A percentile compares a stretch with the other conserved stretches of the same genome.
Conservation (phyloP, 768 basidiomycete genomes). For the Hirschioporus abietinus region DNA sequence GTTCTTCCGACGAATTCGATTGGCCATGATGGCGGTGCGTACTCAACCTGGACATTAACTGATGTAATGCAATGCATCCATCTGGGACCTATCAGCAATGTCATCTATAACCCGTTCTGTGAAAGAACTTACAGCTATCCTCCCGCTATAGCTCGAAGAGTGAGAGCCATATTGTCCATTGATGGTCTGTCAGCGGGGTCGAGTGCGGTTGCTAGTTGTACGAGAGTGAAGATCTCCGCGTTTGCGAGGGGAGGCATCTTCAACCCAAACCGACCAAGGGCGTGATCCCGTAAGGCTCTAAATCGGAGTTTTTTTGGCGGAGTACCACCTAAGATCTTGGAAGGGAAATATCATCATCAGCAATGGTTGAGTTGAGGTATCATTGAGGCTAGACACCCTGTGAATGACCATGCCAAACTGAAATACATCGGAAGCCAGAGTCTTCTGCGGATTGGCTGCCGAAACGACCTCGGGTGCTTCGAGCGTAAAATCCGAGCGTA, state of each 20-base stretch:
- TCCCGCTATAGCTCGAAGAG: neutral
- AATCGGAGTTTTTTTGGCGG: neutral
- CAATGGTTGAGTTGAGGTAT: neutral
- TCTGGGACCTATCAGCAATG: neutral
- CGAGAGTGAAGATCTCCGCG: neutral
- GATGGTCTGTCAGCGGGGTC: neutral
- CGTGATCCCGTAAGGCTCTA: neutral
- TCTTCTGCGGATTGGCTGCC: neutral
- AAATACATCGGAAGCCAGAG: neutral
- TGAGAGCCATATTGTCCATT: neutral
- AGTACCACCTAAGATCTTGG: neutral
- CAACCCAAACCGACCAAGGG: neutral
- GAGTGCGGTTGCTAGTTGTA: neutral
- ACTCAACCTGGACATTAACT: too few species aligned
- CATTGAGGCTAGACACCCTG: neutral
- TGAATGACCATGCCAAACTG: neutral
- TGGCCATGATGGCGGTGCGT: too few species aligned
- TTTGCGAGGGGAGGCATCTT: neutral
- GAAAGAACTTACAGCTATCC: neutral
- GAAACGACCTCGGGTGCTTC: neutral
- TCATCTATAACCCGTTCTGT: neutral
- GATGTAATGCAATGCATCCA: too few species aligned
- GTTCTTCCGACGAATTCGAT: too few species aligned
- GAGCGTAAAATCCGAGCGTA: neutral
- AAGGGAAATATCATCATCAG: neutral